Conservation (phyloP, 805 yeast genomes). For the Spathaspora arborariae region DNA sequence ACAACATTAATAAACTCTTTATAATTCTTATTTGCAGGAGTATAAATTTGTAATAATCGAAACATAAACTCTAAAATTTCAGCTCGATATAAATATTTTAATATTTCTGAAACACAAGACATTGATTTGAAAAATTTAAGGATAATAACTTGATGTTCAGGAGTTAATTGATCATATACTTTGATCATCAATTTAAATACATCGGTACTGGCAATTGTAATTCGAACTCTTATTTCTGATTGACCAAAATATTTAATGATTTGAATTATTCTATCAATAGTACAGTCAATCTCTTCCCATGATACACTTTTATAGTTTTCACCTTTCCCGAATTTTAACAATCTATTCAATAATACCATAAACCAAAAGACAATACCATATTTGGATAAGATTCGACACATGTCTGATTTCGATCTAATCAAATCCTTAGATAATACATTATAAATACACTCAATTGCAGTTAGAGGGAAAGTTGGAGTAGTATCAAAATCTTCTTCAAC, state of each 20-base stretch:
- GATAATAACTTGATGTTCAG: constrained; percentile 32
- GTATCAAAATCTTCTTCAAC: constrained; percentile 43
- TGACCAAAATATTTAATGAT: constrained; percentile 42
- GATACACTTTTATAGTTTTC: not conserved
- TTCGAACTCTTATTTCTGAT: constrained; percentile 43
- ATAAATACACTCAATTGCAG: constrained; percentile 34
- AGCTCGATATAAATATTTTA: constrained; percentile 30
- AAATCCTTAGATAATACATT: constrained; percentile 32
- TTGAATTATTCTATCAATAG: constrained; percentile 30
- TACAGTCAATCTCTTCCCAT: constrained; percentile 1
- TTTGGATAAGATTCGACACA: constrained; percentile 40
- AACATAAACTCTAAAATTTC: constrained; percentile 45
- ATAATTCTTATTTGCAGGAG: constrained; percentile 26
- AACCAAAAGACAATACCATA: constrained; percentile 43
- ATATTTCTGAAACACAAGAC: constrained; percentile 33
- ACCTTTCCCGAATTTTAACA: constrained; percentile 15
- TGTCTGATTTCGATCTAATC: constrained; percentile 37
- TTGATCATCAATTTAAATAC: constrained; percentile 40
- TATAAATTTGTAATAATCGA: constrained; percentile 21
- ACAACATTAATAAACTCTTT: constrained; percentile 41
- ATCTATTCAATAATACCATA: constrained; percentile 33
- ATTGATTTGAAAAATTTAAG: constrained; percentile 44
- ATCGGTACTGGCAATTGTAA: constrained; percentile 34
- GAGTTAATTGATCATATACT: constrained; percentile 28
- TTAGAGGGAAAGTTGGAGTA: constrained; percentile 34